Conservation (phyloP, 202 grass and related monocot species). For the Zoysia matrella region DNA sequence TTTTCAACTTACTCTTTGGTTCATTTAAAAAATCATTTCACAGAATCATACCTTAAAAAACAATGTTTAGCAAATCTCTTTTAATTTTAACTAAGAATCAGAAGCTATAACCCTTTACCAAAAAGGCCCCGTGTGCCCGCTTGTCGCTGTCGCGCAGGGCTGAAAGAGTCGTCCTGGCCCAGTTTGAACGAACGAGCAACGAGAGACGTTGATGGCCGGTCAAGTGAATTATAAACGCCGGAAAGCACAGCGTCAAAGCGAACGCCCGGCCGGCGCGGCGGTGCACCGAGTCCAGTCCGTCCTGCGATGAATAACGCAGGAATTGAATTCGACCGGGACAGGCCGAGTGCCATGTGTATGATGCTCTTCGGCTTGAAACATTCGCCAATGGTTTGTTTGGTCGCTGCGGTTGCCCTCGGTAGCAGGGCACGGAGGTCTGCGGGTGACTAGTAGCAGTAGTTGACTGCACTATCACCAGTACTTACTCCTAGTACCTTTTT, state of each 20-base stretch:
- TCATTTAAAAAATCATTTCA: too few relatives aligned
- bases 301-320: background rate
- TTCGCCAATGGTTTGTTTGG: background rate
- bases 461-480: too few relatives aligned
- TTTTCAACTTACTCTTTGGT: too few relatives aligned
- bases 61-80: too few relatives aligned
- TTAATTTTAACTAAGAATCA: too few relatives aligned
- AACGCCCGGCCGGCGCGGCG: background rate
- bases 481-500: background rate
- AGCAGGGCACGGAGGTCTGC: background rate
- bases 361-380: slow-evolving; percentile 9
- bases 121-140: too few relatives aligned
- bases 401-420: slow-evolving; percentile 9
- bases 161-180: too few relatives aligned
- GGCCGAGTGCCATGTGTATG: background rate
- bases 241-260: background rate
- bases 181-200: background rate
- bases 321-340: background rate
- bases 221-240: background rate
- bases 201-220: background rate
- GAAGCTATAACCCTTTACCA: too few relatives aligned
- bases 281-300: background rate
- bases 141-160: too few relatives aligned
- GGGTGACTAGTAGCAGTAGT: background rate
- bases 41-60: too few relatives aligned